Base-by-base conservation (phyloP, 1,284 basidiomycete genomes). In the Papiliotrema flavescens region DNA sequence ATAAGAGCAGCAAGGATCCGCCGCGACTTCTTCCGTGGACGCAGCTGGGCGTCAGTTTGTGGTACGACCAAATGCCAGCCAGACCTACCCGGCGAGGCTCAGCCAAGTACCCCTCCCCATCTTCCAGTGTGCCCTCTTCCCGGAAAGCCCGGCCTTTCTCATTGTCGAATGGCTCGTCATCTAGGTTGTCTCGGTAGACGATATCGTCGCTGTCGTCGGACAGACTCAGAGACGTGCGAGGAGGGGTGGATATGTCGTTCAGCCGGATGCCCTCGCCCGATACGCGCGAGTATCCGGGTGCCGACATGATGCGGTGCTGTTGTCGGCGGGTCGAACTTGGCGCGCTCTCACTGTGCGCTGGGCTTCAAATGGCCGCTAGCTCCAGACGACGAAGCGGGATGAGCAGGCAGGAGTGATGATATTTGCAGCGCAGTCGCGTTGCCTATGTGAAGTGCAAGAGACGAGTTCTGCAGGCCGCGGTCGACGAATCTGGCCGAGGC, bases 101-200 rank as follows among this genome's bases (percentile, higher is more conserved):
- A 9, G 66, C 51, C 6, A 53, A 24, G 53, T 65, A 73, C 5
- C 71, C 66, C 4, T 60, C 56, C n/a, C 66, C 69, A 45, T 64
- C 60, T 39, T 75, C 73, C 59, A 71, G 54, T 14, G 47, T 46
- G 0, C 55, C 51, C 52, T 73, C 71, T 55, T 71, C 70, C 36
- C 60, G 48, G 45, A 71, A 70, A 32, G 66, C 56, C 43, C 43
- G 47, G 45, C 67, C 64, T 5, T 51, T 49, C 59, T 75, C 72
- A 60, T 75, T 70, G 24, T 65, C 58, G 40, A 75, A 74, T 0
- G 73, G 73, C 52, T 73, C 69, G 19, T 59, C 60, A 37, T 75
- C 70, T 15, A 74, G 61, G 28, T 60, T 57, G 54, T 75, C 73
- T 41, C 65, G 54, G 55, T 73, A 75, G 43, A 55, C 55, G 34